Conservation (phyloP, 495 filamentous ascomycete genomes). For the Aspergillus homomorphus region DNA sequence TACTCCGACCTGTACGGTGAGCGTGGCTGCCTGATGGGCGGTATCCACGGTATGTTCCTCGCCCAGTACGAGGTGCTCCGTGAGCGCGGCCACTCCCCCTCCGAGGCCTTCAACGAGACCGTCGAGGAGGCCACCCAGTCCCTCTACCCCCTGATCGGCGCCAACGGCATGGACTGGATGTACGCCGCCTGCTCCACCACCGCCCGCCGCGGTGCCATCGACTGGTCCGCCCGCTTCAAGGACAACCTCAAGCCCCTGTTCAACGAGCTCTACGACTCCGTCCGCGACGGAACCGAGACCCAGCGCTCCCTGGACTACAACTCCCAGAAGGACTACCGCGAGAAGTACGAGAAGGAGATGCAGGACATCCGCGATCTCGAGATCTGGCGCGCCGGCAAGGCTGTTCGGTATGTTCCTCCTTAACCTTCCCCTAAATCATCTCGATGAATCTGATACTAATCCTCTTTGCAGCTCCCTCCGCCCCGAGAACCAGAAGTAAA, state of each 20-base stretch:
- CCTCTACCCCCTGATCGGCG: conserved; percentile 93
- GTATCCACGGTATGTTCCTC: conserved; percentile 99
- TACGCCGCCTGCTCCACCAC: conserved; percentile 99
- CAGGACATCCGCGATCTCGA: conserved; percentile 93
- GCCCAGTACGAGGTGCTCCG: conserved; percentile 99
- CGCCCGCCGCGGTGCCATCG: conserved; percentile 95
- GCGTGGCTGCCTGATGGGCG: conserved; percentile 99
- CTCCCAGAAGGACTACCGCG: conserved; percentile 86
- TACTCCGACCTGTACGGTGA: conserved; percentile 99
- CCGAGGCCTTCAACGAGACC: conserved; percentile 99
- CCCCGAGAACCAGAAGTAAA: conserved; percentile 89
- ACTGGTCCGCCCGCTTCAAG: conserved; percentile 96
- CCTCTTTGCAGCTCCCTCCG: conserved; percentile 58
- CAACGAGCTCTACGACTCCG: conserved; percentile 90
- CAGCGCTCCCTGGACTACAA: conserved; percentile 93
- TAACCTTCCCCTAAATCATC: neutral
- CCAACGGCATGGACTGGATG: conserved; percentile 99
- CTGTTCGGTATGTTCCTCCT: conserved; percentile 62
- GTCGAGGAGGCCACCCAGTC: conserved; percentile 99
- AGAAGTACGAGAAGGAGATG: conserved; percentile 96
- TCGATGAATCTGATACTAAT: conserved; percentile 21
- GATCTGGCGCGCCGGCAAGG: conserved; percentile 99
- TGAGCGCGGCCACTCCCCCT: conserved; percentile 93
- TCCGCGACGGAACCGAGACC: conserved; percentile 87
- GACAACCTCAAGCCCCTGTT: conserved; percentile 96